Evolutionary conservation across 306 rosid genomes (phyloP), one percentile per base, ranked within the genome.

Genomic region (Urtica urens): DNA sequence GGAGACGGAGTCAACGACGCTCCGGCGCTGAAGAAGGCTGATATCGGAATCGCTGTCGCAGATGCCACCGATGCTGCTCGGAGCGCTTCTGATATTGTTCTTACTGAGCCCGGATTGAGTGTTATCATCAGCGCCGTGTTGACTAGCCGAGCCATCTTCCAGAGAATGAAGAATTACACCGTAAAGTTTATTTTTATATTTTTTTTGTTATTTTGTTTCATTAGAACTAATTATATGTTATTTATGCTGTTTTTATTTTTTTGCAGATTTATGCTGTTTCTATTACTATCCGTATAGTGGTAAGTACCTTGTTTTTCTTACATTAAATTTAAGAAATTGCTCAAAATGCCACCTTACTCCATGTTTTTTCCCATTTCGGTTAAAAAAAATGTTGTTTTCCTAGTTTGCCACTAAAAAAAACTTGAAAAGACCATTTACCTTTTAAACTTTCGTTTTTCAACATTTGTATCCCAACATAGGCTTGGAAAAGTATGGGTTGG

Each of bases 21-120:
- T 46, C 97, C 97, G 56, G 97, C 97, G 28, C 97, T 90, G 10
- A 90, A 90, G 63, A 90, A 90, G 48, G 97, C 97, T n/a, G 97
- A 90, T 68, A 90, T 90, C 61, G 95, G 97, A 54, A 90, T 90
- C 61, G 97, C 97, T 42, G 97, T 90, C 51, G 95, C 97, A 53
- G 97, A 90, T 72, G 97, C 97, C 23, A 90, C 97, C 23, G 97
- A 90, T 70, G 97, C 97, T 9, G 97, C 97, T 59, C 97, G 97
- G 3, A 84, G 97, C 77, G 97, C 97, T 55, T 90, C 97, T 2
- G 97, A 90, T 71, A 90, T 90, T 65, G 97, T 90, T 48, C 73
- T 90, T 48, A 90, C 97, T 22, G 97, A 90, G 66, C 95, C 97
- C 30, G 97, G 97, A 18, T 84, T 90, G 16, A 90, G 97, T 49